Evolutionary conservation across 345 rosid species (phyloP).

Genomic region (Erodium maritimum): DNA sequence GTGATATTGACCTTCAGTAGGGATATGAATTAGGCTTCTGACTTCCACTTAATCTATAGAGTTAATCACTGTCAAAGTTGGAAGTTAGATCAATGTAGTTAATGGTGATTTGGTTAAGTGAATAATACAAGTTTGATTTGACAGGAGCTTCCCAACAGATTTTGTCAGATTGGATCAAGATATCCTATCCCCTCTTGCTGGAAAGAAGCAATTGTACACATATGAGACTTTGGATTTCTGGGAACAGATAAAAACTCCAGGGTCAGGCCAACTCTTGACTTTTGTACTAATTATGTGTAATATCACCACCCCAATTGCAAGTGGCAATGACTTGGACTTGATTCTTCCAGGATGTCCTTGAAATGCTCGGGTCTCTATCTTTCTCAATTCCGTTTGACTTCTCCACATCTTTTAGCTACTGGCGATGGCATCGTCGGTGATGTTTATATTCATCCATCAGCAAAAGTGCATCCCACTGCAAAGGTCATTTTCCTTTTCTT

Average conservation of each 20-base stretch:
- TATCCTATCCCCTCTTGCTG: slow-evolving; percentile 90
- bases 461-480: slow-evolving; percentile 91
- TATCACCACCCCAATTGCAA: background rate
- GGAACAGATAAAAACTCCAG: slow-evolving; percentile 97
- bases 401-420: slow-evolving; percentile 65
- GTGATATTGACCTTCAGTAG: no score
- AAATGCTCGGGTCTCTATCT: slow-evolving; percentile 80
- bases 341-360: slow-evolving; percentile 65
- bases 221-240: slow-evolving; percentile 86
- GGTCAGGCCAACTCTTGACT: slow-evolving; percentile 28
- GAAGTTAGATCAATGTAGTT: slow-evolving; percentile 81
- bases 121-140: slow-evolving; percentile 65
- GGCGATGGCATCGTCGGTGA: slow-evolving; percentile 83
- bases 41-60: no score
- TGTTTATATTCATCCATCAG: slow-evolving; percentile 90
- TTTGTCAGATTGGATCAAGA: slow-evolving; percentile 90
- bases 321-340: background rate
- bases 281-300: background rate
- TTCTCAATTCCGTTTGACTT: slow-evolving; percentile 57
- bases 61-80: slow-evolving; percentile 83
- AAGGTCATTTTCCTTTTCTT: slow-evolving; percentile 34
- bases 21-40: no score
- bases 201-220: slow-evolving; percentile 72
- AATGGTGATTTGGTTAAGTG: slow-evolving; percentile 93
- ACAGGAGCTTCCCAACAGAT: slow-evolving; percentile 56